Base-by-base conservation (phyloP, 1,139 yeast genomes). In the Groenewaldozyma auringiensis region DNA sequence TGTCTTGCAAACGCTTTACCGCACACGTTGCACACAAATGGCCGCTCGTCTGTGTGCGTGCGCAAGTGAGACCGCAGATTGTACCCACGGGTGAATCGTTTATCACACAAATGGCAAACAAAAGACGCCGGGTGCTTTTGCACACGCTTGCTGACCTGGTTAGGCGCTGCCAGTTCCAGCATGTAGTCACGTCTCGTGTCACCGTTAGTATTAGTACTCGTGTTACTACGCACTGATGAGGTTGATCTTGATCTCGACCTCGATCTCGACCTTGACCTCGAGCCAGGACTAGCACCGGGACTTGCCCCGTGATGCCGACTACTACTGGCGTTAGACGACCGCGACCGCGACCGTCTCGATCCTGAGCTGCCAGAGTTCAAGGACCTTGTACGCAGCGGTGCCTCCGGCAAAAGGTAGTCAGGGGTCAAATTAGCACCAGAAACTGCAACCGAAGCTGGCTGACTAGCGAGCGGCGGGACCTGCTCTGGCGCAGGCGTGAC, bases 1-100 rank as follows among this genome's bases (percentile, higher is more conserved):
- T 88, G 96, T 48, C 98, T 70, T 0, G 97, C 96, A 74, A 92
- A 92, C 2, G 96, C 92, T 64, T 88, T 87, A 6, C 94, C 94
- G 66, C 98, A 92, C 4, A 83, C 77, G 14, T 78, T 73, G 67
- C 98, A 92, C 21, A 79, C 75, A 61, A 80, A 92, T 3, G 98
- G 98, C 50, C 95, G 71, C 61, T 92, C 97, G 61, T 88, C 89
- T 0, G 96, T 89, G 63, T 92, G 98, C 0, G 97, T 89, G 48
- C 96, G 70, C 58, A 85, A 69, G 67, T 92, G 98, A 0, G 96
- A 86, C 56, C 92, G 85, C 57, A 92, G 70, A 61, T 92, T 92
- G 64, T 92, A 92, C 0, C 96, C 96, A 49, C 97, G 69, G 2
- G 97, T 88, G 62, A 92, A 92, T 43, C 82, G 69, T 63, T 87